A percentile compares a stretch with the other conserved stretches of the same genome.
Conservation (phyloP, 371 early-diverging fungal genomes). For the Cladochytrium tenue region DNA sequence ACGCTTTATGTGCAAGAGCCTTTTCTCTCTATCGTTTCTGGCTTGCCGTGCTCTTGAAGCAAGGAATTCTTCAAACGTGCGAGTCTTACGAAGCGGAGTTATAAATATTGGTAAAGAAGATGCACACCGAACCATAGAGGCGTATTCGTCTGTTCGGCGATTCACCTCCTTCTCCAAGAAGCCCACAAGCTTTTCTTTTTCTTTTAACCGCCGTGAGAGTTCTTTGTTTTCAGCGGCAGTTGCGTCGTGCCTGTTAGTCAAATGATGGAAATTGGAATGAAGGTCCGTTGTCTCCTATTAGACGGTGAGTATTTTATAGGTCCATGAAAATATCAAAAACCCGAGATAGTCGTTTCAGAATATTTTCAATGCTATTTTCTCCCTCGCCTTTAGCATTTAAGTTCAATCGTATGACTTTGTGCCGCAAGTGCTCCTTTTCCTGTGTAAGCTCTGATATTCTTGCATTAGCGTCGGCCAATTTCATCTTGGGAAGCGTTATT, state of each 20-base stretch:
- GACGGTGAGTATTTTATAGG: not conserved
- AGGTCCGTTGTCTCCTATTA: conserved; percentile 43
- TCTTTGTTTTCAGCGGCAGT: conserved; percentile 39
- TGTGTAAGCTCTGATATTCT: conserved; percentile 38
- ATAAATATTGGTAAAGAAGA: not conserved
- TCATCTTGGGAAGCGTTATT: conserved; percentile 13
- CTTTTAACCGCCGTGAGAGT: conserved; percentile 38
- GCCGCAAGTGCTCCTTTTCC: conserved; percentile 58
- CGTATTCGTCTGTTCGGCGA: conserved; percentile 49
- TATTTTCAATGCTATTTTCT: conserved; percentile 56
- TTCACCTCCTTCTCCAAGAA: conserved; percentile 53
- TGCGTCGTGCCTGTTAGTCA: conserved; percentile 41
- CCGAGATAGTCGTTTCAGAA: conserved; percentile 54
- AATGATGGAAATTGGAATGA: conserved; percentile 45
- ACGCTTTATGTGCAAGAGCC: too few species aligned
- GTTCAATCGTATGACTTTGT: conserved; percentile 59
- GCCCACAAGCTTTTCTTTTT: conserved; percentile 47
- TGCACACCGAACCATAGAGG: conserved; percentile 35
- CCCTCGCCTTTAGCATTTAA: conserved; percentile 59
- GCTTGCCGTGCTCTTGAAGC: conserved; percentile 38
- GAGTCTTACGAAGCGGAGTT: conserved; percentile 33
- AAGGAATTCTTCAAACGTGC: conserved; percentile 60
- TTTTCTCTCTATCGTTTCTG: conserved; percentile 40
- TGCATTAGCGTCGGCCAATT: conserved; percentile 35
- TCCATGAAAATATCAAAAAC: conserved; percentile 14